phyloP scores from a whole-genome alignment of 2,329 filamentous ascomycete species.

The Rosellinia necatrix region DNA sequence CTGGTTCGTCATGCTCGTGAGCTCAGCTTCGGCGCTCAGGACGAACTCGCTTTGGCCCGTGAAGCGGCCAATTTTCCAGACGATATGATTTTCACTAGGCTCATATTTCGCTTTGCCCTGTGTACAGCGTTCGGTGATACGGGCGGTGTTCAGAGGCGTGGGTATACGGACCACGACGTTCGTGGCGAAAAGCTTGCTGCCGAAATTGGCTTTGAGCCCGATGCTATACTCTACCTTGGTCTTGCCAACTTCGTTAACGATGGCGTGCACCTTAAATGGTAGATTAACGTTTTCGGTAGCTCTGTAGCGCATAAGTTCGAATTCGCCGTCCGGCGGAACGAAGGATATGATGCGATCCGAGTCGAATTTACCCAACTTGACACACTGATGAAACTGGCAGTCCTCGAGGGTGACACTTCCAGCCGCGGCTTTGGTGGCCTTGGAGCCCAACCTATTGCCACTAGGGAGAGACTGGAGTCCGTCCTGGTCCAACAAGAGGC shows the following conservation, averaged over 20 bases:
- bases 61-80: constrained; percentile 99
- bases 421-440: constrained; percentile 92
- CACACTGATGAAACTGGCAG: constrained; percentile 98
- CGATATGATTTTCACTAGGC: constrained; percentile 95
- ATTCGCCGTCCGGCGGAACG: constrained; percentile 94
- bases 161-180: constrained; percentile 95
- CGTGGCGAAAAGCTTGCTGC: constrained; percentile 92
- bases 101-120: constrained; percentile 99
- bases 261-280: constrained; percentile 97
- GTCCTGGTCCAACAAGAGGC: constrained; percentile 84
- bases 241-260: constrained; percentile 95
- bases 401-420: constrained; percentile 96
- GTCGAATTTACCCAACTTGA: constrained; percentile 96
- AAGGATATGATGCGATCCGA: constrained; percentile 96
- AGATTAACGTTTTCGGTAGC: constrained; percentile 98
- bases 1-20: constrained; percentile 97
- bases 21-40: constrained; percentile 86
- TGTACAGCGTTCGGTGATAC: constrained; percentile 88
- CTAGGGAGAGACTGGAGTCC: constrained; percentile 68
- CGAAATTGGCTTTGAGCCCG: constrained; percentile 95
- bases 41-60: constrained; percentile 98
- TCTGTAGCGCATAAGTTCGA: constrained; percentile 98
- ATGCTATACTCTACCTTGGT: constrained; percentile 99
- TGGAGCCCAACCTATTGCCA: constrained; percentile 78
- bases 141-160: constrained; percentile 93